Evolutionary conservation across 768 basidiomycete species (phyloP).

Genomic region (Termitomyces bulborhizus): DNA sequence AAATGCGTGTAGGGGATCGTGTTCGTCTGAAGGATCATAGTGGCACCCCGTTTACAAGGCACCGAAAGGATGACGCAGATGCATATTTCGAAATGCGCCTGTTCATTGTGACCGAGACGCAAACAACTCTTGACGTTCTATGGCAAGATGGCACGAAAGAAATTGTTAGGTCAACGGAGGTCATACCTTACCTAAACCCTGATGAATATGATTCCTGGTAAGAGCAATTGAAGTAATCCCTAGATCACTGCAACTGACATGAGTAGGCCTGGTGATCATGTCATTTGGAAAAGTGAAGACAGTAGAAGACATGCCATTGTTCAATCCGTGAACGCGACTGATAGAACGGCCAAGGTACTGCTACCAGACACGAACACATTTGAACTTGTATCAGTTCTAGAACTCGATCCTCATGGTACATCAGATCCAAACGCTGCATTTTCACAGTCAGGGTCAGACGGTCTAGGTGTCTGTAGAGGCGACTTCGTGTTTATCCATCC

Average conservation of each 20-base stretch:
- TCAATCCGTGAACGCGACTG: constrained; percentile 66
- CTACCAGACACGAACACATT: constrained; percentile 45
- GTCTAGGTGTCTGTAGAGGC: constrained; percentile 75
- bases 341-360: constrained; percentile 65
- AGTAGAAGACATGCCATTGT: constrained; percentile 63
- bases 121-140: constrained; percentile 62
- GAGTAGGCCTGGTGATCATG: constrained; percentile 84
- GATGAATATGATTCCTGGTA: constrained; percentile 93
- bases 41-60: constrained; percentile 49
- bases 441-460: constrained; percentile 40
- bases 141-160: constrained; percentile 87
- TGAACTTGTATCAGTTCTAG: constrained; percentile 75
- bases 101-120: constrained; percentile 63
- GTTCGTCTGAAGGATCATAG: constrained; percentile 49
- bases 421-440: constrained; percentile 41
- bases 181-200: constrained; percentile 80
- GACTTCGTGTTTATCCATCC: constrained; percentile 81
- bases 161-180: constrained; percentile 48
- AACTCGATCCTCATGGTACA: constrained; percentile 82
- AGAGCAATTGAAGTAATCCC: constrained; percentile 18
- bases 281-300: constrained; percentile 77
- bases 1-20: constrained; percentile 71
- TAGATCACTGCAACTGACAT: constrained; percentile 3
- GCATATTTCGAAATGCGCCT: constrained; percentile 47
- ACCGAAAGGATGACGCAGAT: constrained; percentile 42